Conservation (phyloP, 768 basidiomycete species). For the Sutorius australiensis region DNA sequence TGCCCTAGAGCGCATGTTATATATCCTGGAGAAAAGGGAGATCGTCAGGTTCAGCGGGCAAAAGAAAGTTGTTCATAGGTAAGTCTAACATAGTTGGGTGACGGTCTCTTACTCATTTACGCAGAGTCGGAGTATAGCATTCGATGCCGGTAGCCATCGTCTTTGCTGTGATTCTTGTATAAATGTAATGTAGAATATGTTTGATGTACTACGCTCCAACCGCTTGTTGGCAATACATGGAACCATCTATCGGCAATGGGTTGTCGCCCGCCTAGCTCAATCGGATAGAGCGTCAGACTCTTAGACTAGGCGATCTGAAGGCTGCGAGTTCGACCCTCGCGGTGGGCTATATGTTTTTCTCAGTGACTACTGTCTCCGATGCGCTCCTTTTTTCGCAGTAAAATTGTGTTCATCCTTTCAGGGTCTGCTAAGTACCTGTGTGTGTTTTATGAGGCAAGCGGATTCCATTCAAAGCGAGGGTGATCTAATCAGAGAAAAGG, state of each 20-base stretch:
- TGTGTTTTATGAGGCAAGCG: too few relatives aligned
- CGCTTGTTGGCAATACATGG: too few relatives aligned
- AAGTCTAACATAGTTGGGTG: conserved; percentile 3
- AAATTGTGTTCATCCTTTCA: too few relatives aligned
- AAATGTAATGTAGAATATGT: background rate
- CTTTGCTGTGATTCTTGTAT: conserved; percentile 2
- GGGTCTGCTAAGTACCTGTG: too few relatives aligned
- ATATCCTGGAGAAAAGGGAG: conserved; percentile 92
- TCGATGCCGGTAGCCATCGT: background rate
- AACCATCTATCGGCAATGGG: too few relatives aligned
- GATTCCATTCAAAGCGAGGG: too few relatives aligned
- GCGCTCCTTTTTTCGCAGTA: too few relatives aligned
- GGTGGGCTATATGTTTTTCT: conserved; percentile 43
- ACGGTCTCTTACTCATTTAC: conserved; percentile 1
- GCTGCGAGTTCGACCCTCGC: conserved; percentile 64
- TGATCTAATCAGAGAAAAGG: too few relatives aligned
- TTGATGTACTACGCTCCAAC: too few relatives aligned
- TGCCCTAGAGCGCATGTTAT: conserved; percentile 88
- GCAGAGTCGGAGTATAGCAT: conserved; percentile 30
- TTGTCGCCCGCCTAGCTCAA: conserved; percentile 57
- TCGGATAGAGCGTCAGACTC: conserved; percentile 68
- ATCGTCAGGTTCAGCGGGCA: conserved; percentile 71
- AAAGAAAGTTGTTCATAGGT: conserved; percentile 57
- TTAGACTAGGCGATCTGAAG: conserved; percentile 54
- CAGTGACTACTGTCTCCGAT: too few relatives aligned